A percentile compares a stretch with the other conserved stretches of the same genome.
phyloP scores from a whole-genome alignment of 805 yeast genomes.

The Nakazawaea ambrosiae region DNA sequence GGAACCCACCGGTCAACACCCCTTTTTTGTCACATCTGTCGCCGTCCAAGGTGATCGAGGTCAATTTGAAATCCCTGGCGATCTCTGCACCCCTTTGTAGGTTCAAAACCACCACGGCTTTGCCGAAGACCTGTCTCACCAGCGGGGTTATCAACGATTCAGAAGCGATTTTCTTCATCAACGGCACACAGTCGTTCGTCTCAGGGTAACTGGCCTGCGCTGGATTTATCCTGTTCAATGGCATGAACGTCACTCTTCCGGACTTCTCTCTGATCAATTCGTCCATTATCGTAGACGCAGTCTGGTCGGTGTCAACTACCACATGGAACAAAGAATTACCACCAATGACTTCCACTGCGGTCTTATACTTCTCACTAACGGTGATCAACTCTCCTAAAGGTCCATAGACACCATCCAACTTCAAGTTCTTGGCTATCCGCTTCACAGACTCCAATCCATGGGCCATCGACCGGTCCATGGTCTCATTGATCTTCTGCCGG shows the following conservation, averaged over 20 bases:
- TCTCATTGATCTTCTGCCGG: slow-evolving; percentile 55
- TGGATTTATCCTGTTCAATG: slow-evolving; percentile 61
- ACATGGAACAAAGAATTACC: slow-evolving; percentile 82
- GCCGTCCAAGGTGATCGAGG: slow-evolving; percentile 87
- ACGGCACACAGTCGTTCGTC: slow-evolving; percentile 62
- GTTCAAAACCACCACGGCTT: slow-evolving; percentile 67
- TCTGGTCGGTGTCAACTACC: slow-evolving; percentile 81
- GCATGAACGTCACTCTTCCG: slow-evolving; percentile 90
- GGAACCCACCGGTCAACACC: slow-evolving; percentile 81
- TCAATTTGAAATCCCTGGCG: slow-evolving; percentile 52
- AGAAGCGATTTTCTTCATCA: slow-evolving; percentile 65
- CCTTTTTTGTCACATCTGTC: slow-evolving; percentile 84
- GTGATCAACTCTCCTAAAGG: slow-evolving; percentile 78
- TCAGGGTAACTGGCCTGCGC: slow-evolving; percentile 49
- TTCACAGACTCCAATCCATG: slow-evolving; percentile 66
- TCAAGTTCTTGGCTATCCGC: slow-evolving; percentile 51
- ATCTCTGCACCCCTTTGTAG: slow-evolving; percentile 62
- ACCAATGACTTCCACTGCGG: slow-evolving; percentile 85
- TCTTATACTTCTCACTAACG: slow-evolving; percentile 74
- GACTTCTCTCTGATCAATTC: slow-evolving; percentile 61
- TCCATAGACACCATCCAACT: slow-evolving; percentile 67
- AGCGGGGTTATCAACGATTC: slow-evolving; percentile 56
- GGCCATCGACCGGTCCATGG: slow-evolving; percentile 68
- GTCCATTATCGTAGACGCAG: slow-evolving; percentile 74
- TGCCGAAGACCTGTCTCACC: slow-evolving; percentile 74